Evolutionary conservation across 805 yeast genomes (phyloP).

Genomic region (Ogataea trehaloabstinens): DNA sequence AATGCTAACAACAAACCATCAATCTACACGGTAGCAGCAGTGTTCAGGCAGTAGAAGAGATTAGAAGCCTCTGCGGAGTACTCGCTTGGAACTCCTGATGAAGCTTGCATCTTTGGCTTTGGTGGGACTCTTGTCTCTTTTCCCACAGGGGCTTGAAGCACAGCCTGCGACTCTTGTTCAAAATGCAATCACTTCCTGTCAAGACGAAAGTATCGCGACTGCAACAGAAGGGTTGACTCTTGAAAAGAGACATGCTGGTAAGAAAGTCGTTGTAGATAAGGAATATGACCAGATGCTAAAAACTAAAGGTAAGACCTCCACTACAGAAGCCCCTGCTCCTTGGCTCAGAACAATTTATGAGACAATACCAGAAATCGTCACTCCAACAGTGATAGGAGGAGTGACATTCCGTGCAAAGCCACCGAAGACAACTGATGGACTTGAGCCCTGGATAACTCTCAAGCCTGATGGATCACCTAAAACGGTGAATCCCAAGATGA

Average conservation of each 20-base stretch:
- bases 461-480: constrained; percentile 77
- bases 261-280: constrained; percentile 26
- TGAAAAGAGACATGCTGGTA: constrained; percentile 11
- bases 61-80: no score
- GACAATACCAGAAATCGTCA: constrained; percentile 53
- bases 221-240: constrained; percentile 2
- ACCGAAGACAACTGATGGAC: constrained; percentile 60
- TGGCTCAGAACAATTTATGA: constrained; percentile 75
- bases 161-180: constrained; percentile 2
- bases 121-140: not conserved
- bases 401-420: constrained; percentile 68
- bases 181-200: not conserved
- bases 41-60: no score
- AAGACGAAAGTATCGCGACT: not conserved
- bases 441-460: constrained; percentile 79
- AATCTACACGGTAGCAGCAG: no score
- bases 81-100: no score
- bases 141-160: not conserved
- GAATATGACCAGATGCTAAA: constrained; percentile 24
- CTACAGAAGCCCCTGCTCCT: constrained; percentile 46
- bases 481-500: constrained; percentile 72
- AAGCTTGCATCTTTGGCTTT: not conserved
- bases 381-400: constrained; percentile 62
- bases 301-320: constrained; percentile 13
- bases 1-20: no score